Conservation (phyloP, 129 eudicot genomes). For the Centella asiatica region DNA sequence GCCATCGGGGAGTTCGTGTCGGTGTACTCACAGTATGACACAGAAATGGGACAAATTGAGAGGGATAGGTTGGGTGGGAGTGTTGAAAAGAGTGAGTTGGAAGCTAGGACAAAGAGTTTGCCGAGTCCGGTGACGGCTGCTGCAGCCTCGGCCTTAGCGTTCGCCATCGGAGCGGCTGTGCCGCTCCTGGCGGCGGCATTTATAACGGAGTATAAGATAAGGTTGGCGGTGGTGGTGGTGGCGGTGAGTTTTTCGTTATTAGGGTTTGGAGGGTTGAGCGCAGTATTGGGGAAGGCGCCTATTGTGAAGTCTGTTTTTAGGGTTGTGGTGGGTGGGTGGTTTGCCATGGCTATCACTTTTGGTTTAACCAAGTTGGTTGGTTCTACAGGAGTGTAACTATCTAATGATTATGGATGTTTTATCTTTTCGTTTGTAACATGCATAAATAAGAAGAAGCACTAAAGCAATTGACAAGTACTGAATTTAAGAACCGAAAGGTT, state of each 20-base stretch:
- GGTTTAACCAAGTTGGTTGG: constrained; percentile 50
- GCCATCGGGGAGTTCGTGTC: constrained; percentile 18
- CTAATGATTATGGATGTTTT: background rate
- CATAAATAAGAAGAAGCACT: no score
- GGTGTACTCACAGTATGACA: constrained; percentile 12
- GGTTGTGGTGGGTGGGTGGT: constrained; percentile 55
- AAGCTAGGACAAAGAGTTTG: background rate
- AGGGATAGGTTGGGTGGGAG: background rate
- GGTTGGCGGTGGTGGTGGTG: background rate
- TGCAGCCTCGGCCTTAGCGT: background rate
- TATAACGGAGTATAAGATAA: background rate
- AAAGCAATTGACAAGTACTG: no score
- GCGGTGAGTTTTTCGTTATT: constrained; percentile 32
- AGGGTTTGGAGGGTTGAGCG: constrained; percentile 50
- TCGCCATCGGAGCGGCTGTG: background rate
- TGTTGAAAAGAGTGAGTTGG: background rate
- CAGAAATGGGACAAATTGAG: constrained; percentile 8
- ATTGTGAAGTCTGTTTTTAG: constrained; percentile 40
- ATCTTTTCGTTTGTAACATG: no score
- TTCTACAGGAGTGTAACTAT: constrained; percentile 1
- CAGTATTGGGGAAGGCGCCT: constrained; percentile 42
- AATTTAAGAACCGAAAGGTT: no score
- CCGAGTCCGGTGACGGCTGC: background rate
- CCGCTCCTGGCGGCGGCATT: background rate
- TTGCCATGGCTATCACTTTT: constrained; percentile 54